Evolutionary conservation across 2,329 filamentous ascomycete species (phyloP).

Genomic region (Lachnum nothofagi): DNA sequence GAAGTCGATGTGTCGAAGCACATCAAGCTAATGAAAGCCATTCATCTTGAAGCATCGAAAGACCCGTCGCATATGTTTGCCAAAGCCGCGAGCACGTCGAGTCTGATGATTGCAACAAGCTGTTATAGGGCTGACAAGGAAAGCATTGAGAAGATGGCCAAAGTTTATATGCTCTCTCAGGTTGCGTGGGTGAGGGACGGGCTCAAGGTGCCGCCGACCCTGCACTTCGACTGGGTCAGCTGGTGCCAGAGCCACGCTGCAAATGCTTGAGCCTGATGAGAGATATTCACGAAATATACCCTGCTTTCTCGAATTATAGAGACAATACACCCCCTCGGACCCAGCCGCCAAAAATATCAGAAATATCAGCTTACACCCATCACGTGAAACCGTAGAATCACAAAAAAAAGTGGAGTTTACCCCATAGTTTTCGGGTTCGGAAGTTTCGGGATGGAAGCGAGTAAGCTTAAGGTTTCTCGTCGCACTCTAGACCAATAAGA

Average conservation of each 20-base stretch:
- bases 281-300: not conserved
- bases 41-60: conserved; percentile 64
- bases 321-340: too few species aligned
- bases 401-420: too few species aligned
- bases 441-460: too few species aligned
- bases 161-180: conserved; percentile 60
- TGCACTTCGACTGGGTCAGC: conserved; percentile 70
- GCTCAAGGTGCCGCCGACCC: conserved; percentile 56
- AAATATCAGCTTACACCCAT: too few species aligned
- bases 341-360: too few species aligned
- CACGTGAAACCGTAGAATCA: too few species aligned
- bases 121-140: conserved; percentile 52
- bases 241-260: conserved; percentile 56
- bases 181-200: conserved; percentile 53
- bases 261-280: conserved; percentile 2
- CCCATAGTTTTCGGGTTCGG: too few species aligned
- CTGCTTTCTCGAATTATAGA: too few species aligned
- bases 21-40: conserved; percentile 51
- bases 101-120: conserved; percentile 60
- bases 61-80: conserved; percentile 65
- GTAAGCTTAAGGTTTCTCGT: too few species aligned
- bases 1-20: conserved; percentile 38
- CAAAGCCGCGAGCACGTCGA: conserved; percentile 68
- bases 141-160: conserved; percentile 51
- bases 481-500: too few species aligned